Evolutionary conservation across 2,329 filamentous ascomycete genomes (phyloP).

Genomic region (Sporothrix mexicana): DNA sequence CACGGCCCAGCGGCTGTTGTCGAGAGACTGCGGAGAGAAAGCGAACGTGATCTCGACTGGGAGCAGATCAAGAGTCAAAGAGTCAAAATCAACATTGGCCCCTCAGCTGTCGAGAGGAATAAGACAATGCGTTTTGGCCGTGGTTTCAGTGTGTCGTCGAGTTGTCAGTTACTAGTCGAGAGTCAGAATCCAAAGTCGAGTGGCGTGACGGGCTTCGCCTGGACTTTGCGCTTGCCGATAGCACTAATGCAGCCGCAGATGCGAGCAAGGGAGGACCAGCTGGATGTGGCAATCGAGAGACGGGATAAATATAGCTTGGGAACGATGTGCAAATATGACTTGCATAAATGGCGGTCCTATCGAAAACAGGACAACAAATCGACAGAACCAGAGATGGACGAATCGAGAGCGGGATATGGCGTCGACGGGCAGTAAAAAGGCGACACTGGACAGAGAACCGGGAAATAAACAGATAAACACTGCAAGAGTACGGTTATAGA

Average conservation of each 20-base stretch:
- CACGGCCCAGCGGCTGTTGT: background rate
- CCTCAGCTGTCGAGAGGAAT: background rate
- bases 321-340: background rate
- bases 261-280: background rate
- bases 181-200: too few relatives aligned
- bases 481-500: background rate
- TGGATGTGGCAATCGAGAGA: background rate
- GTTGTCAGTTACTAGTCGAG: background rate
- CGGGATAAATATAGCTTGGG: constrained; percentile 4
- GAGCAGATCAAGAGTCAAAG: too few relatives aligned
- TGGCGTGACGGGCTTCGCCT: background rate
- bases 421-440: background rate
- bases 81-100: background rate
- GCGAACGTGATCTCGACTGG: too few relatives aligned
- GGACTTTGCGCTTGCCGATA: background rate
- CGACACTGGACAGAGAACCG: background rate
- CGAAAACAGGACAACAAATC: too few relatives aligned
- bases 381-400: background rate
- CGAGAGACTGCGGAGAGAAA: too few relatives aligned
- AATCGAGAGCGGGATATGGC: background rate
- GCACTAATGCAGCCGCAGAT: constrained; percentile 11
- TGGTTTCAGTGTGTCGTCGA: background rate
- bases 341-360: background rate
- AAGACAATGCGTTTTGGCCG: background rate
- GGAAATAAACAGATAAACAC: too few relatives aligned